Percentiles rank a stretch among this genome's conserved stretches.
Conservation (phyloP, 2,329 filamentous ascomycete species). For the Aspergillus ochraceus region DNA sequence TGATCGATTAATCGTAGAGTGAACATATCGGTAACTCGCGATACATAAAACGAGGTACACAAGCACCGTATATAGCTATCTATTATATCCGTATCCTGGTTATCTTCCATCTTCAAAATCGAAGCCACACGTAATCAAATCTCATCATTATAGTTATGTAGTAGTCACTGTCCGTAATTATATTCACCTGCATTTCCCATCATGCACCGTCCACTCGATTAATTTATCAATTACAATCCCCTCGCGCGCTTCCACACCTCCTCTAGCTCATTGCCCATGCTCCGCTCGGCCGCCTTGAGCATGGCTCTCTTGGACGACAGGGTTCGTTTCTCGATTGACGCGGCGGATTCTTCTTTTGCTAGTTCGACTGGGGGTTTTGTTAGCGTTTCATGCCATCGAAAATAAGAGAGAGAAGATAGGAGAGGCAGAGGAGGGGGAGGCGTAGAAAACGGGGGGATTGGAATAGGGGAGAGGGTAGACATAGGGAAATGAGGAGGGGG, state of each 20-base stretch:
- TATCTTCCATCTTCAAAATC: no score
- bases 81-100: no score
- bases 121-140: no score
- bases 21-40: neutral
- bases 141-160: neutral
- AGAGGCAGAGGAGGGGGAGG: neutral
- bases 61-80: no score
- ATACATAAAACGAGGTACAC: no score
- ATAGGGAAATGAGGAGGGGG: no score
- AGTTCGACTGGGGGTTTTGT: conserved; percentile 28
- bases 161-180: neutral
- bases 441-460: neutral
- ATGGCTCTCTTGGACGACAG: conserved; percentile 23
- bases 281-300: conserved; percentile 27
- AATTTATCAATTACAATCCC: neutral
- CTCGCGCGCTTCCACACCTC: conserved; percentile 21
- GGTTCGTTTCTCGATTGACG: conserved; percentile 30
- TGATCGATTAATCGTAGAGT: no score
- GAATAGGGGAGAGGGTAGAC: no score
- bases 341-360: conserved; percentile 31
- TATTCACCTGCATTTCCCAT: neutral
- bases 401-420: no score
- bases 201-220: neutral
- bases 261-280: conserved; percentile 35
- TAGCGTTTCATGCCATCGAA: neutral